phyloP scores from a whole-genome alignment of 441 rosid species.

The Omphalea diandra region DNA sequence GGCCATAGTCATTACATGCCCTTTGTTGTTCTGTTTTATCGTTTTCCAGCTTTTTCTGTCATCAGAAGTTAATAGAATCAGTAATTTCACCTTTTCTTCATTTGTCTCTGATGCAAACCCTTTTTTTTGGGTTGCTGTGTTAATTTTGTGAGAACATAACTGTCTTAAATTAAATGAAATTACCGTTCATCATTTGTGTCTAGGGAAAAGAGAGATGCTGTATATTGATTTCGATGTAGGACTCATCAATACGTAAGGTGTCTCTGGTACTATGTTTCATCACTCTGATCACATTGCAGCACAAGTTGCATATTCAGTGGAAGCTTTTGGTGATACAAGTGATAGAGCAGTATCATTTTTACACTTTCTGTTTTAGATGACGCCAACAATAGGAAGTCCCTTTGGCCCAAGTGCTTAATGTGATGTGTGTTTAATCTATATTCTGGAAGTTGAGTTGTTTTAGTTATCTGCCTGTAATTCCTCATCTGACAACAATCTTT shows the following conservation, averaged over 20 bases:
- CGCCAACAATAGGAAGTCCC: not conserved
- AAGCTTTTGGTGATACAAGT: not conserved
- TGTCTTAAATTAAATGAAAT: no score
- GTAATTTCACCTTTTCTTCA: conserved; percentile 4
- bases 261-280: not conserved
- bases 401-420: not conserved
- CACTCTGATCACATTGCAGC: not conserved
- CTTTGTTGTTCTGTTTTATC: conserved; percentile 12
- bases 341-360: no score
- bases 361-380: not conserved
- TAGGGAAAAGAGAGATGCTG: not conserved
- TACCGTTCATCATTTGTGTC: not conserved
- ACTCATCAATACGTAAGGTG: not conserved
- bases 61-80: conserved; percentile 13
- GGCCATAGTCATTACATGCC: conserved; percentile 16
- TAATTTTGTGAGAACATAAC: no score
- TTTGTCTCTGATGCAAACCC: not conserved
- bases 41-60: not conserved
- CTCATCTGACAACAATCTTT: not conserved
- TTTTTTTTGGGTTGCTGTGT: no score
- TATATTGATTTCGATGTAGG: not conserved
- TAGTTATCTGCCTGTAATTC: not conserved
- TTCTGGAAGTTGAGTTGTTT: not conserved
- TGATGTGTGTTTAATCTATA: not conserved
- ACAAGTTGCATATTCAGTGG: not conserved